Conservation (phyloP, 306 rosid species). For the Citrullus colocynthis region DNA sequence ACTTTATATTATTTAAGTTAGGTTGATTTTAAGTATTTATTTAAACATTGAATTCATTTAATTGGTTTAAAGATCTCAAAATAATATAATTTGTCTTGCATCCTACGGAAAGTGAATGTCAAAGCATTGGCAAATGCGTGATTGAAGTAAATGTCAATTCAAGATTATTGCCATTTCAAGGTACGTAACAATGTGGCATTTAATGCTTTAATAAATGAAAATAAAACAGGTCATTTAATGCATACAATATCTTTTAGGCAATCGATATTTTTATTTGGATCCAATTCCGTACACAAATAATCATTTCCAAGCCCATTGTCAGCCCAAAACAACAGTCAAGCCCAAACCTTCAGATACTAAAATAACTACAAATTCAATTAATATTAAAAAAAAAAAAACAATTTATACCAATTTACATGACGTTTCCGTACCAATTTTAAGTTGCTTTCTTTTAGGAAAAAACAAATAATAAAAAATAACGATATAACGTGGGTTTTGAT, state of each 20-base stretch:
- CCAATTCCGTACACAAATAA: neutral
- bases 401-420: too few species aligned
- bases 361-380: too few species aligned
- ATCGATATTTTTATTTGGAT: neutral
- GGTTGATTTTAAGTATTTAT: too few species aligned
- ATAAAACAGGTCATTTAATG: neutral
- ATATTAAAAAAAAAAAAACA: too few species aligned
- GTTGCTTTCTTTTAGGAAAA: too few species aligned
- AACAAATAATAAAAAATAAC: too few species aligned
- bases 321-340: neutral
- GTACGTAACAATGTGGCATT: neutral
- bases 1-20: too few species aligned
- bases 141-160: neutral
- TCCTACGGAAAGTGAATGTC: neutral
- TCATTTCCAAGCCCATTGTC: neutral
- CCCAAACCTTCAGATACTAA: neutral
- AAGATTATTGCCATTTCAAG: neutral
- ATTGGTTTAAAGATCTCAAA: neutral
- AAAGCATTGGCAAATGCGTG: neutral
- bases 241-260: neutral
- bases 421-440: too few species aligned
- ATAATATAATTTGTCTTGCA: neutral
- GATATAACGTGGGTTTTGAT: too few species aligned
- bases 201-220: neutral
- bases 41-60: neutral